phyloP scores from a whole-genome alignment of 345 rosid species.

The Ceriops decandra region DNA sequence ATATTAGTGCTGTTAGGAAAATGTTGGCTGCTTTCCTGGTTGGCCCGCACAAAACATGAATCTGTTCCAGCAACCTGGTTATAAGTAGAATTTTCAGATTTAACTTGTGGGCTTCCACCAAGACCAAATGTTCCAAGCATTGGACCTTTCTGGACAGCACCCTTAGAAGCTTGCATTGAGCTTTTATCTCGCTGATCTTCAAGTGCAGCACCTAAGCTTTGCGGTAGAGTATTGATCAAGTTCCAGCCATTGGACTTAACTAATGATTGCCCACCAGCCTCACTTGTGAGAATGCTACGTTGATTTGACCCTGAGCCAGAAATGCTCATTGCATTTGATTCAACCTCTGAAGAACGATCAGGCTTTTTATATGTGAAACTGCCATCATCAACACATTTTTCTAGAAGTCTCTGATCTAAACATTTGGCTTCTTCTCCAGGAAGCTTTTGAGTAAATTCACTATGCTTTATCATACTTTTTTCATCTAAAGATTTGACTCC shows the following conservation, averaged over 20 bases:
- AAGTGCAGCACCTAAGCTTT: conserved; percentile 15
- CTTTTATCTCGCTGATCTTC: conserved; percentile 35
- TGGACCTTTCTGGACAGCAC: conserved; percentile 20
- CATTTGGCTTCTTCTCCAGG: conserved; percentile 38
- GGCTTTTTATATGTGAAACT: conserved; percentile 37
- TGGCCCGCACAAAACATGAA: conserved; percentile 30
- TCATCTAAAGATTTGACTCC: conserved; percentile 33
- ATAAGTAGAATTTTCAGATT: conserved; percentile 36
- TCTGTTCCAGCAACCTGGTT: conserved; percentile 31
- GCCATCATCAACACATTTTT: conserved; percentile 43
- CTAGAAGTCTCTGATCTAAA: conserved; percentile 37
- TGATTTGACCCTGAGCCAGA: conserved; percentile 36
- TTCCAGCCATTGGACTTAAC: conserved; percentile 44
- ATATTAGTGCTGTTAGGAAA: conserved; percentile 27
- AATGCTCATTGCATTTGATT: conserved; percentile 30
- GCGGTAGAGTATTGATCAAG: conserved; percentile 32
- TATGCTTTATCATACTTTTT: conserved; percentile 35
- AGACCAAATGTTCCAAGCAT: conserved; percentile 29
- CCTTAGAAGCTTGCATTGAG: conserved; percentile 28
- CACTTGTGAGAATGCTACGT: conserved; percentile 18
- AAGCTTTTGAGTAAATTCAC: conserved; percentile 31
- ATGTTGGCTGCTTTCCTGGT: conserved; percentile 38
- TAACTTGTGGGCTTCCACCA: conserved; percentile 36
- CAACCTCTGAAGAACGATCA: conserved; percentile 35
- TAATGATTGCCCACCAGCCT: conserved; percentile 34